phyloP scores from a whole-genome alignment of 2,329 filamentous ascomycete species.

The Penicillium rolfsii region DNA sequence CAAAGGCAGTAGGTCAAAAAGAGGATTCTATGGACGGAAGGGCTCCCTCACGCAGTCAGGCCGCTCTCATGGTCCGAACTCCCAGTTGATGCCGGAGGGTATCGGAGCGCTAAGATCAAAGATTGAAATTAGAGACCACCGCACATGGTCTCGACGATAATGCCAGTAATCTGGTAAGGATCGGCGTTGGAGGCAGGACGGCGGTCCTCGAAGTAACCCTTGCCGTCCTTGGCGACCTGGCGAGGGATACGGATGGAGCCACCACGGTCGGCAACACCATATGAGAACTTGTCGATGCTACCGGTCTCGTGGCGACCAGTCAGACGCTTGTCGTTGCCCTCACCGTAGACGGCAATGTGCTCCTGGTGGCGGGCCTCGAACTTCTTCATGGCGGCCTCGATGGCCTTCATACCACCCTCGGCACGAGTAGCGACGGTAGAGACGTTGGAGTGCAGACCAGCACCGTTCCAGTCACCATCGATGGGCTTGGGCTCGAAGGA shows the following conservation, averaged over 20 bases:
- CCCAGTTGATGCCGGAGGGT: constrained; percentile 45
- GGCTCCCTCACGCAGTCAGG: constrained; percentile 39
- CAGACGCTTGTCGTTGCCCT: constrained; percentile 92
- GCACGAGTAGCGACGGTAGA: constrained; percentile 85
- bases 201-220: constrained; percentile 91
- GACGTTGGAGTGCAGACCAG: constrained; percentile 92
- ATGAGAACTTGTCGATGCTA: constrained; percentile 88
- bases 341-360: constrained; percentile 92
- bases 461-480: constrained; percentile 94
- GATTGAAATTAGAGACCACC: constrained; percentile 44
- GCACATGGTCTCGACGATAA: constrained; percentile 72
- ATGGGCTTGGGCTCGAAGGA: constrained; percentile 96
- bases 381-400: constrained; percentile 84
- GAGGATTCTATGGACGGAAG: constrained; percentile 31
- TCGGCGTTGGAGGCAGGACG: constrained; percentile 83
- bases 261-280: constrained; percentile 93
- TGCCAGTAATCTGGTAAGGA: constrained; percentile 82
- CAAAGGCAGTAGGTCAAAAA: constrained; percentile 20
- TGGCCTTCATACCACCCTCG: constrained; percentile 93
- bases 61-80: constrained; percentile 41
- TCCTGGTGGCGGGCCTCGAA: constrained; percentile 75
- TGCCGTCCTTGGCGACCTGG: constrained; percentile 80
- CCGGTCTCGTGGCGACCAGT: constrained; percentile 95
- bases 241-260: constrained; percentile 91
- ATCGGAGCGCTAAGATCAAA: constrained; percentile 45